phyloP scores from a whole-genome alignment of 495 filamentous ascomycete genomes.

The Pyrenula aspistea region DNA sequence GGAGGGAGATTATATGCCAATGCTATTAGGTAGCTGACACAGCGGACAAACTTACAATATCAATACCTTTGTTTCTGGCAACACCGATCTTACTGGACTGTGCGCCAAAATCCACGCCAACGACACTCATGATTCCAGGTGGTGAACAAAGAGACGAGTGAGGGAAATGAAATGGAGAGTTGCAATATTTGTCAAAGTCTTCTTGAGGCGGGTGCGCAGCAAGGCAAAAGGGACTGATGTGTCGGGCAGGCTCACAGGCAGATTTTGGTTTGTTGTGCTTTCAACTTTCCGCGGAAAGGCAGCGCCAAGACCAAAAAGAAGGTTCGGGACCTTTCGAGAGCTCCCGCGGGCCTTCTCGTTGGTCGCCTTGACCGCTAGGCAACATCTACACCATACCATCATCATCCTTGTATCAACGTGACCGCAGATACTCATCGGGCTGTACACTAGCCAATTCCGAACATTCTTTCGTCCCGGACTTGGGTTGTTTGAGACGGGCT shows the following conservation, averaged over 20 bases:
- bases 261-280: not conserved
- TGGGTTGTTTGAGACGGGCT: no score
- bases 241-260: constrained; percentile 1
- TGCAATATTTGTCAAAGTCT: no score
- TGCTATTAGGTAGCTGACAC: no score
- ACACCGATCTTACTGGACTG: constrained; percentile 97
- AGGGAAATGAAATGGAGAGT: not conserved
- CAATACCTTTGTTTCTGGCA: constrained; percentile 93
- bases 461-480: no score
- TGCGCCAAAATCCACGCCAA: constrained; percentile 91
- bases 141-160: constrained; percentile 6
- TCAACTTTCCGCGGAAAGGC: not conserved
- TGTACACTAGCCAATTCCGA: no score
- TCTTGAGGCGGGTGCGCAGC: constrained; percentile 6
- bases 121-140: constrained; percentile 52
- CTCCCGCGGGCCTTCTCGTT: not conserved
- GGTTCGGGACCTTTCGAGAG: not conserved
- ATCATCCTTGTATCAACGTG: no score
- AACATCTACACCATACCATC: no score
- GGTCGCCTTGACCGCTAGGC: not conserved
- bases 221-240: not conserved
- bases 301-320: no score
- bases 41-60: constrained; percentile 70
- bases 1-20: no score
- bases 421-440: no score